Base-by-base conservation (phyloP, 108 stramenopile genomes). In the Poteriospumella lacustris region DNA sequence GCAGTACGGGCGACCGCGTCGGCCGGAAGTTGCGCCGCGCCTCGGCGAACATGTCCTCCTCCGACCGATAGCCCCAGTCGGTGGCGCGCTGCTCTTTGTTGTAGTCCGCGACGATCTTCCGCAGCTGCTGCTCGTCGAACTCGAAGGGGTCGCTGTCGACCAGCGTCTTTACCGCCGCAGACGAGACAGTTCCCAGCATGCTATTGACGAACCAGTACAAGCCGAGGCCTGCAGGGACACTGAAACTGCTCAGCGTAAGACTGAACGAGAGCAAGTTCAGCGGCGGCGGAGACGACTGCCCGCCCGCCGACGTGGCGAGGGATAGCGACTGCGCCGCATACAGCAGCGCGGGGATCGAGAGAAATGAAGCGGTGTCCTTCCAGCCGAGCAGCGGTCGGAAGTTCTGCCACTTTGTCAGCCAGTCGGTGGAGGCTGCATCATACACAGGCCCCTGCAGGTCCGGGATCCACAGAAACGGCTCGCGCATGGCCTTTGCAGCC, bases 131-230 rank as follows among this genome's bases (percentile, higher is more conserved):
- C n/a, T n/a, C n/a, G n/a, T n/a, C n/a, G n/a, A n/a, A n/a, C n/a
- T n/a, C n/a, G n/a, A 64, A 64, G 5, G 15, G 15, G 3, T 64
- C 60, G 31, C 36, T 5, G 28, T 64, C 3, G 29, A 64, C 9
- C 28, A 9, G 28, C 5, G 9, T 24, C 24, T 24, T 64, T 34
- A 64, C 36, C 5, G 60, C 3, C 24, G 94, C 67, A 0, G 93
- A 89, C 19, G 86, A 84, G 0, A 87, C 89, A 0, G 96, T 96
- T 5, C 94, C 93, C 58, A 96, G 81, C 78, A 96, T 83, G 79
- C 94, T 96, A 89, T 97, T 97, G 3, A 91, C 90, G 40, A 97
- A 90, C 96, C 96, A 97, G 81, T 97, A 97, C 60, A 97, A 75
- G 29, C 91, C 89, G 59, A 97, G 85, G 0, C 94, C 96, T 26